Conservation (phyloP, 169 alveolate species). For the Sarcocystis neurona region DNA sequence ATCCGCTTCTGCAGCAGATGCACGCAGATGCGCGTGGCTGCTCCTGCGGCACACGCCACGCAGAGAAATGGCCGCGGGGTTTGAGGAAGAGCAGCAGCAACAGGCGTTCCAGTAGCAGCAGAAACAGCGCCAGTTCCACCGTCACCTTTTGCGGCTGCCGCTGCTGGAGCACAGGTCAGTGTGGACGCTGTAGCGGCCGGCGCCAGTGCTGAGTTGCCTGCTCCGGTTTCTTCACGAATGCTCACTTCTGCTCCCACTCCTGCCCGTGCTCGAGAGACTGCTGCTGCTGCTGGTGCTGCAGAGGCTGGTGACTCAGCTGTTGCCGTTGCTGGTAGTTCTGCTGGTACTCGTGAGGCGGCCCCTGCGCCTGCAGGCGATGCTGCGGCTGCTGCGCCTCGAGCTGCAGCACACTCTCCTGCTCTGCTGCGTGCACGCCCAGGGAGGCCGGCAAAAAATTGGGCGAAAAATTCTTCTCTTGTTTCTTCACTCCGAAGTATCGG, state of each 20-base stretch:
- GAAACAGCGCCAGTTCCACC: too few relatives aligned
- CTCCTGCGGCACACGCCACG: neutral
- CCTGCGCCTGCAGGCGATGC: too few relatives aligned
- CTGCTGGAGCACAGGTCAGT: neutral
- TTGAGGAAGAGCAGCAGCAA: too few relatives aligned
- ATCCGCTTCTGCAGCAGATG: neutral
- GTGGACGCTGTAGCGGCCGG: neutral
- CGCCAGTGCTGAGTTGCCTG: neutral
- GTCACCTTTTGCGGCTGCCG: too few relatives aligned
- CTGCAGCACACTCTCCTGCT: too few relatives aligned
- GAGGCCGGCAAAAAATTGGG: too few relatives aligned
- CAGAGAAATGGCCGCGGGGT: neutral
- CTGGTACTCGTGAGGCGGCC: too few relatives aligned
- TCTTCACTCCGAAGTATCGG: too few relatives aligned
- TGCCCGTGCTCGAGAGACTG: neutral
- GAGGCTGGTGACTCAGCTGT: neutral
- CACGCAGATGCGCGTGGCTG: neutral
- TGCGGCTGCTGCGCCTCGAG: too few relatives aligned
- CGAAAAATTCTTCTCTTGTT: too few relatives aligned
- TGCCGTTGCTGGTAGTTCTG: neutral
- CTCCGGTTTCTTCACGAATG: neutral
- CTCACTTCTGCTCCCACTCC: neutral
- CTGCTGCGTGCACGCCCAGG: too few relatives aligned
- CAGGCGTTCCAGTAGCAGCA: too few relatives aligned
- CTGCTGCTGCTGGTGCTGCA: neutral